Evolutionary conservation across 257 asterid genomes (phyloP).

Genomic region (Solanum peruvianum): DNA sequence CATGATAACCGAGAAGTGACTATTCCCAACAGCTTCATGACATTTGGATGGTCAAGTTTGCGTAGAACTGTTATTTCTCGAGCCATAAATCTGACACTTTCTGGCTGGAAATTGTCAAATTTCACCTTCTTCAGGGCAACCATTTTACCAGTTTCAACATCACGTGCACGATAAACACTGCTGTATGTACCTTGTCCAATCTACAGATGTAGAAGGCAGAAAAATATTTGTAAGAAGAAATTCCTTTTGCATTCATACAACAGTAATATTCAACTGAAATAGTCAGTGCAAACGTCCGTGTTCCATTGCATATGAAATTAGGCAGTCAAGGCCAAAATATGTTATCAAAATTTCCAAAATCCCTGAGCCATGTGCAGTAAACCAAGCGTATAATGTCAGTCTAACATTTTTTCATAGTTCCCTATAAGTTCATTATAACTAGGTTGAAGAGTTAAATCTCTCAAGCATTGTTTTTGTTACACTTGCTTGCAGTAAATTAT

Average conservation of each 20-base stretch:
- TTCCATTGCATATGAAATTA: not conserved
- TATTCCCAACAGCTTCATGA: conserved; percentile 91
- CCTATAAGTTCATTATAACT: not conserved
- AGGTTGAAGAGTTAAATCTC: not conserved
- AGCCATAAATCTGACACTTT: conserved; percentile 89
- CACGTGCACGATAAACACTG: conserved; percentile 76
- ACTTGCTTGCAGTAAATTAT: not conserved
- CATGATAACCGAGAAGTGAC: conserved; percentile 67
- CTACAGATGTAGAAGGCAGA: conserved; percentile 17
- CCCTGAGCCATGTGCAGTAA: not conserved
- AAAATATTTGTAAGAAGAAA: not conserved
- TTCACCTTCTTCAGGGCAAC: conserved; percentile 89
- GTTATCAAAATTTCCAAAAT: not conserved
- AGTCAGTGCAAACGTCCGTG: not conserved
- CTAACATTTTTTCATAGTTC: not conserved
- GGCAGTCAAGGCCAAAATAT: not conserved
- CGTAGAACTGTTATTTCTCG: conserved; percentile 75
- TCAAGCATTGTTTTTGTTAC: not conserved
- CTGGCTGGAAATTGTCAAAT: conserved; percentile 78
- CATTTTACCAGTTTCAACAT: conserved; percentile 58
- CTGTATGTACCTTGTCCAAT: conserved; percentile 98
- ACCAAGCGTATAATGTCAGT: not conserved
- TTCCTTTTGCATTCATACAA: not conserved
- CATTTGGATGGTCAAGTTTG: conserved; percentile 76
- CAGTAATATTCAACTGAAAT: not conserved